Base-by-base conservation (phyloP, 2,329 filamentous ascomycete genomes). In the Rachicladosporium sp. region DNA sequence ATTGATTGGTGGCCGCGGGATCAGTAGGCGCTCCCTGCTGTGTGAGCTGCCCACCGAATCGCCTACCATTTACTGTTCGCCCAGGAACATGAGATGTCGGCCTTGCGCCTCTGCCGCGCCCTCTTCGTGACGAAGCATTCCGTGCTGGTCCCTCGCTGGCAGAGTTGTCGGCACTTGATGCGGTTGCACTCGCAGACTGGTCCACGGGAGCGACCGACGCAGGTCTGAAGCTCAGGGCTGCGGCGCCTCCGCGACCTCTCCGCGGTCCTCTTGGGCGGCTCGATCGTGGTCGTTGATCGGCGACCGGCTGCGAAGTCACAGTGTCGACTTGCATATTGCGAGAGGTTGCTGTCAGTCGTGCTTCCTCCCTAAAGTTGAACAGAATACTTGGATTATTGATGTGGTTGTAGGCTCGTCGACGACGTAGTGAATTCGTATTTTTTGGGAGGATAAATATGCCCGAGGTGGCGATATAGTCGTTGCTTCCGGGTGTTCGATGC, bases 31-130 rank as follows among this genome's bases (percentile, higher is more conserved):
- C 23, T 27, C 23, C 23, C 7, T 27, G 23, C 7, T 47, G 50
- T 2, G 67, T 69, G 38, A 72, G 54, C 40, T 65, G 63, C 2
- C 67, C 69, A 11, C 68, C 67, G 49, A 71, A 71, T 33, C 63
- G 59, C 42, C 69, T 55, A 6, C 67, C 67, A 38, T 62, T 57
- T 12, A 58, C 56, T 2, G 53, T 62, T 11, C 55, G 53, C 23
- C 7, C 23, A 27, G 23, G 23, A 7, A 27, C 5, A 27, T 27
- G 23, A 27, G 23, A 27, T 7, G 6, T 27, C 35, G 10, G 45
- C 34, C 29, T 45, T 46, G 27, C 23, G 23, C 52, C 54, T 45
- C 52, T 43, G 13, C 50, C 50, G 43, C 46, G 46, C 9, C 48
- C 43, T n/a, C 46, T 42, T 19, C 45, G 38, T 11, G 38, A 33